Percentiles rank a stretch among this genome's conserved stretches.
Evolutionary conservation across 768 basidiomycete species (phyloP).

Genomic region (Suillus variegatus): DNA sequence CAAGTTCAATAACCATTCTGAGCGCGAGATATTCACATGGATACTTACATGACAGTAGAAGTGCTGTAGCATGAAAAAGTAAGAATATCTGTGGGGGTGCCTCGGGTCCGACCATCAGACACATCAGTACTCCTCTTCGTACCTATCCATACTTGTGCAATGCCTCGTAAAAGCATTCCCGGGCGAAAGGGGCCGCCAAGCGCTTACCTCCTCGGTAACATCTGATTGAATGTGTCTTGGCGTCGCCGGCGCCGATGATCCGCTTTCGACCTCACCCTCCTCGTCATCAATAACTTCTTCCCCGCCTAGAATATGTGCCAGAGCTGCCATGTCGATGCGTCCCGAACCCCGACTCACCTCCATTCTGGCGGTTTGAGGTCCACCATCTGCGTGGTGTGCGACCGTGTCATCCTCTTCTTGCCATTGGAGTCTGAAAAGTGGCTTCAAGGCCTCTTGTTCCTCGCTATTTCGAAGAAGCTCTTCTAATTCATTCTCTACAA

Average conservation of each 20-base stretch:
- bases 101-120: background rate
- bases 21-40: background rate
- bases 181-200: conserved; percentile 46
- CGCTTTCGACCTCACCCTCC: conserved; percentile 25
- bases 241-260: conserved; percentile 2
- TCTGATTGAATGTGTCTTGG: conserved; percentile 21
- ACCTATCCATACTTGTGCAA: conserved; percentile 23
- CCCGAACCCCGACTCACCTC: conserved; percentile 34
- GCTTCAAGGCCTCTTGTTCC: conserved; percentile 48
- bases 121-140: conserved; percentile 31
- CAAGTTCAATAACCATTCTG: background rate
- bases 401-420: conserved; percentile 22
- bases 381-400: conserved; percentile 25
- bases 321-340: conserved; percentile 58
- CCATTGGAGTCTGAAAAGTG: conserved; percentile 40
- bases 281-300: conserved; percentile 27
- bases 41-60: conserved; percentile 1
- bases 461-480: conserved; percentile 52
- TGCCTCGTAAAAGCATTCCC: conserved; percentile 24
- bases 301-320: conserved; percentile 49
- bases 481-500: conserved; percentile 69
- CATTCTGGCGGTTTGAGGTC: background rate
- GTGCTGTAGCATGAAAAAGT: background rate
- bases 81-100: background rate
- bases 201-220: conserved; percentile 41